Evolutionary conservation across 208 protist genomes (phyloP), one percentile per base, ranked within the genome.

Genomic region (Trypanosoma conorhini): DNA sequence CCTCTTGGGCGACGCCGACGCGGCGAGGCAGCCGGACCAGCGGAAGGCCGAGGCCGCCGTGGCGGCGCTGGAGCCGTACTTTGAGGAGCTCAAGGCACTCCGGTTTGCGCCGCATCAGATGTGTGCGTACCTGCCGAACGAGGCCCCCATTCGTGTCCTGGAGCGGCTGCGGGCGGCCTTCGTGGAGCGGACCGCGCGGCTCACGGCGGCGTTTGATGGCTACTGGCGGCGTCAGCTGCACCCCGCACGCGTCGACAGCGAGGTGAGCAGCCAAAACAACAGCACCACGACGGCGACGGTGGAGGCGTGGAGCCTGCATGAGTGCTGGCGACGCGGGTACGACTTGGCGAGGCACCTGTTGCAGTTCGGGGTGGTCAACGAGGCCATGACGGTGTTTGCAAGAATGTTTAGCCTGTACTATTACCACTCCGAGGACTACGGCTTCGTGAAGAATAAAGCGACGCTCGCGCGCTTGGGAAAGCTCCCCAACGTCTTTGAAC

Each of bases 401-500:
- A 50, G 60, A 5, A 74, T 94, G 42, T 94, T 86, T 70, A 55
- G 82, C n/a, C 77, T 88, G 60, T 96, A 96, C 77, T 94, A 88
- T 73, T 92, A 93, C 79, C 83, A 85, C 75, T 94, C 91, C 3
- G 91, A 96, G 30, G 88, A 96, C 72, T 96, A 88, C 62, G 57
- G 21, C 17, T 89, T 96, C 70, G 67, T 92, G 28, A 55, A 33
- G 38, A 38, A 44, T 7, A 58, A 19, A 22, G 24, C 13, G 26
- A 86, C 85, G 33, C 66, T 96, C 30, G 72, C 85, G 69, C 62
- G 67, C n/a, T 72, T 93, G n/a, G 82, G 74, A 15, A 79, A 80
- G 30, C 56, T 83, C 21, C 61, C 78, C 0, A 80, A 82, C 57
- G 59, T 95, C 15, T 87, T 95, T 74, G 80, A 88, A 28, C 54